These are phyloP conservation scores for Moesziomyces parantarcticus DNA, from an alignment of 1,284 basidiomycete species.

Conservation along the genomic window DNA sequence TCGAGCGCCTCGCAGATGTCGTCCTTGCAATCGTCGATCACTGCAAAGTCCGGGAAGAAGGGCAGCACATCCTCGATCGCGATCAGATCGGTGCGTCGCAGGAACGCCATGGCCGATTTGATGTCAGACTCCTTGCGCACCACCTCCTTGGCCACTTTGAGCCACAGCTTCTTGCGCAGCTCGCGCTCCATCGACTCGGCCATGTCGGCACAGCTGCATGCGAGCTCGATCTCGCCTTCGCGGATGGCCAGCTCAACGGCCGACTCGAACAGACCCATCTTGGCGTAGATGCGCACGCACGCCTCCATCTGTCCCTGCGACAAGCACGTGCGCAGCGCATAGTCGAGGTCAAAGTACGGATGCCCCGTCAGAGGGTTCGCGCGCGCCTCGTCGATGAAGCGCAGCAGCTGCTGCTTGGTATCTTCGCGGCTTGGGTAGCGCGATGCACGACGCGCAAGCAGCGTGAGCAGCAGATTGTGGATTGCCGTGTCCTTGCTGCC, in stretches of 20 bases:
- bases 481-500: slow-evolving; percentile 84
- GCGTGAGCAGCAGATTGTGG: slow-evolving; percentile 92
- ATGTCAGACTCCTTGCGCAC: slow-evolving; percentile 97
- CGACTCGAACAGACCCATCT: slow-evolving; percentile 96
- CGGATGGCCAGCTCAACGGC: slow-evolving; percentile 90
- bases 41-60: slow-evolving; percentile 99
- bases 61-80: slow-evolving; percentile 99
- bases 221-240: slow-evolving; percentile 70
- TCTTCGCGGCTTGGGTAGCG: slow-evolving; percentile 16
- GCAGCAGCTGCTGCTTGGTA: slow-evolving; percentile 82
- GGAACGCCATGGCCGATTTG: slow-evolving; percentile 96
- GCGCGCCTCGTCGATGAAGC: slow-evolving; percentile 86
- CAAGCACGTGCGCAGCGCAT: slow-evolving; percentile 88
- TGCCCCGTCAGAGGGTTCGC: slow-evolving; percentile 80
- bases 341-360: slow-evolving; percentile 96
- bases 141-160: slow-evolving; percentile 96
- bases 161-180: slow-evolving; percentile 92
- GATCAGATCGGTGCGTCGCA: slow-evolving; percentile 91
- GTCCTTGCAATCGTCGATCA: slow-evolving; percentile 99
- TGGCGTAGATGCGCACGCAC: slow-evolving; percentile 95
- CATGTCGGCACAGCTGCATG: slow-evolving; percentile 63
- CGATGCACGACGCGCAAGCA: slow-evolving; percentile 73
- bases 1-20: slow-evolving; percentile 97
- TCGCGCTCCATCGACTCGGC: slow-evolving; percentile 37
- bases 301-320: slow-evolving; percentile 80